Evolutionary conservation across 768 basidiomycete genomes (phyloP).

Genomic region (Megacollybia marginata): DNA sequence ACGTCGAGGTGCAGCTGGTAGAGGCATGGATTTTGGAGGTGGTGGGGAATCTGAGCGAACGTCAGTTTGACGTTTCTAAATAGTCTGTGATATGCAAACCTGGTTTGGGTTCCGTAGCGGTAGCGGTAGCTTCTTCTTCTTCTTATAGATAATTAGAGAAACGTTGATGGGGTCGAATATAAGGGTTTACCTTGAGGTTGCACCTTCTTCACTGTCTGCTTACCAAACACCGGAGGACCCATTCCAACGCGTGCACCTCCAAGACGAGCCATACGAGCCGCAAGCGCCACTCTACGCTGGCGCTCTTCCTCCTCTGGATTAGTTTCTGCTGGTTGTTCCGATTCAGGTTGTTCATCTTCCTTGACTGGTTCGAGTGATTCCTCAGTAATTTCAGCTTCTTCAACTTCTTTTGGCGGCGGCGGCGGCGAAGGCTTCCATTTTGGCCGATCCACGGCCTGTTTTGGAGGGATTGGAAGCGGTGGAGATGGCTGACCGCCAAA

Average conservation of each 20-base stretch:
- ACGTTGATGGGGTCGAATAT: neutral
- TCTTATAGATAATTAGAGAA: neutral
- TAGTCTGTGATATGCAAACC: too few species aligned
- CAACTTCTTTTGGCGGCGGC: conserved; percentile 37
- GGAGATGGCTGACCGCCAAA: conserved; percentile 54
- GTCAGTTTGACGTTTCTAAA: too few species aligned
- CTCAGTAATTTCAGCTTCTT: conserved; percentile 9
- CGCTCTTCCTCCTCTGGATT: conserved; percentile 69
- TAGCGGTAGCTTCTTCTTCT: neutral
- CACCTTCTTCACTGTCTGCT: conserved; percentile 14
- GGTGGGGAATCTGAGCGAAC: conserved; percentile 15
- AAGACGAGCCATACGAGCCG: conserved; percentile 88
- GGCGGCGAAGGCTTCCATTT: conserved; percentile 83
- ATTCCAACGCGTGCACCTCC: conserved; percentile 83
- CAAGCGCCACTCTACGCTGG: conserved; percentile 78
- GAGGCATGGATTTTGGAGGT: conserved; percentile 58
- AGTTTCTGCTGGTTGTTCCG: conserved; percentile 14
- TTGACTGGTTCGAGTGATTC: conserved; percentile 13
- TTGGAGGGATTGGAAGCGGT: conserved; percentile 41
- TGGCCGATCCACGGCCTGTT: conserved; percentile 59
- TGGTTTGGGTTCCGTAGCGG: neutral
- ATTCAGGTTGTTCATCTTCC: conserved; percentile 8
- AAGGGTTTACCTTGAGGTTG: neutral
- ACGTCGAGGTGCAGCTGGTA: conserved; percentile 66
- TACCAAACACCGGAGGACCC: conserved; percentile 65